Evolutionary conservation across 1,284 basidiomycete genomes (phyloP).

Genomic region (Rhodotorula sp.): DNA sequence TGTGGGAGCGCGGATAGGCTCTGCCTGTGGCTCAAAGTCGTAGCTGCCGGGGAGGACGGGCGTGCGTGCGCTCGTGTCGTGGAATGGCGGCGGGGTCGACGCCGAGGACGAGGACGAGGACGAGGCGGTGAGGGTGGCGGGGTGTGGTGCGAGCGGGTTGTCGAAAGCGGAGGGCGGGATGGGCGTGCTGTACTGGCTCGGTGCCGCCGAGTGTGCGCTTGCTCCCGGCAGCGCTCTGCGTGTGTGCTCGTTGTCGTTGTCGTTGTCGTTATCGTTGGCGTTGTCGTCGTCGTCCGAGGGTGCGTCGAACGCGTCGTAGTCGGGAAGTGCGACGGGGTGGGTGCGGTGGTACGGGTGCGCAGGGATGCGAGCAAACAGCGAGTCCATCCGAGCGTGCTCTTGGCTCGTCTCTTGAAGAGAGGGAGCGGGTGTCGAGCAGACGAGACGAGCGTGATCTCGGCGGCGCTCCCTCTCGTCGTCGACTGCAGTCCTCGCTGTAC

Average conservation of each 20-base stretch:
- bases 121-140: not conserved
- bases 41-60: conserved; percentile 26
- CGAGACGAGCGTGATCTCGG: not conserved
- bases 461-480: no score
- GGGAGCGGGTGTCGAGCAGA: no score
- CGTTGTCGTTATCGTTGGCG: not conserved
- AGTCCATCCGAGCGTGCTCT: not conserved
- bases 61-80: not conserved
- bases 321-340: not conserved
- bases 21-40: conserved; percentile 38
- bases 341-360: not conserved
- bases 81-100: not conserved
- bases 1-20: not conserved
- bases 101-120: not conserved
- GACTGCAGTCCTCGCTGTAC: no score
- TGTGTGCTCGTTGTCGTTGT: not conserved
- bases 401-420: no score
- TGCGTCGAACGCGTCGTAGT: conserved; percentile 10
- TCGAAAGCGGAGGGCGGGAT: not conserved
- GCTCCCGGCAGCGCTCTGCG: not conserved
- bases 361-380: not conserved
- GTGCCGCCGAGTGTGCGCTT: no score
- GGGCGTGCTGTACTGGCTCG: not conserved
- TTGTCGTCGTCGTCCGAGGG: conserved; percentile 6
- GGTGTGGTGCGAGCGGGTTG: not conserved